These are phyloP conservation scores for Gnomoniopsis smithogilvyi DNA, from an alignment of 2,329 filamentous ascomycete species.

Conservation along the genomic window DNA sequence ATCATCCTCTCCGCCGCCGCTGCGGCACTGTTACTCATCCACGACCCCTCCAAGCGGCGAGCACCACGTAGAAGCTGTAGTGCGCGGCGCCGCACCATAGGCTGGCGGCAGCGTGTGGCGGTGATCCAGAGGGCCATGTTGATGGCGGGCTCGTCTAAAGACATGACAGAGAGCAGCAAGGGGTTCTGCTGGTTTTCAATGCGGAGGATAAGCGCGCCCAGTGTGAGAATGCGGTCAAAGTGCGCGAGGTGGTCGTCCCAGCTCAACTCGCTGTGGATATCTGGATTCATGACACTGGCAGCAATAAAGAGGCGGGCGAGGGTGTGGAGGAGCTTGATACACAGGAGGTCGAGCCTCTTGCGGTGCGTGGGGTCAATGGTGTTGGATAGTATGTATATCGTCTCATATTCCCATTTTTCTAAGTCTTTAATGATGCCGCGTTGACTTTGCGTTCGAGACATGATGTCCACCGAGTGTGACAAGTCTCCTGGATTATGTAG, in stretches of 20 bases:
- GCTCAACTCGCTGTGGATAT: conserved; percentile 21
- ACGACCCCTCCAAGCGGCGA: conserved; percentile 31
- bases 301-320: conserved; percentile 21
- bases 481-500: background rate
- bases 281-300: conserved; percentile 20
- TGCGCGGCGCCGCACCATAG: conserved; percentile 25
- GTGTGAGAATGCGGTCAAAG: conserved; percentile 26
- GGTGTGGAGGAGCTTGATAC: conserved; percentile 27
- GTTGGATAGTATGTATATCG: background rate
- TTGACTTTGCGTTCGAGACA: background rate
- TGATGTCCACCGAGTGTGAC: background rate
- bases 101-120: conserved; percentile 28
- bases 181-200: conserved; percentile 2
- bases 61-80: conserved; percentile 23
- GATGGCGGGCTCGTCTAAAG: conserved; percentile 29
- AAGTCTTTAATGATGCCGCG: background rate
- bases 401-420: conserved; percentile 3
- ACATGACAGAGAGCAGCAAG: conserved; percentile 20
- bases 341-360: conserved; percentile 2
- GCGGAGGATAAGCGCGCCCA: conserved; percentile 16
- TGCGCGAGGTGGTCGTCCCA: conserved; percentile 28
- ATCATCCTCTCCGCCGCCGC: conserved; percentile 24
- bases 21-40: conserved; percentile 29
- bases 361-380: background rate
- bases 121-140: conserved; percentile 28